Conservation (phyloP, 768 basidiomycete species). For the Boletus sensibilis region DNA sequence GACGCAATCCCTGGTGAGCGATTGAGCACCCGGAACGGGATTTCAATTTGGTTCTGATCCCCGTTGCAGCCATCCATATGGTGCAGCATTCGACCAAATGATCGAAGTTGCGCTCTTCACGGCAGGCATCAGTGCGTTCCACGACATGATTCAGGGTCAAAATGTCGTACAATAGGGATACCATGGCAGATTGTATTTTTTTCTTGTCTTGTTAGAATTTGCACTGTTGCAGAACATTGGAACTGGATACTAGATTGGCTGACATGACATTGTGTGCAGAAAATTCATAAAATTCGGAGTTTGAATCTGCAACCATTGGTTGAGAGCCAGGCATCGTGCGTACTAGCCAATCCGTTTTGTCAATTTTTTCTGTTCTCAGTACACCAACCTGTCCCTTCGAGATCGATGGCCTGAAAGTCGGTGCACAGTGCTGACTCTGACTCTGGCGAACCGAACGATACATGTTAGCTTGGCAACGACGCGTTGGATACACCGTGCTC, state of each 20-base stretch:
- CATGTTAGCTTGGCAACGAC: background rate
- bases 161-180: background rate
- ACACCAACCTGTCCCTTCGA: too few relatives aligned
- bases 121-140: background rate
- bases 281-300: too few relatives aligned
- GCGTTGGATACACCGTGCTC: background rate
- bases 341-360: too few relatives aligned
- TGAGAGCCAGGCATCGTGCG: too few relatives aligned
- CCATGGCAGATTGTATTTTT: background rate
- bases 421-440: background rate
- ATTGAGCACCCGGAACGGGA: background rate
- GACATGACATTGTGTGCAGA: too few relatives aligned
- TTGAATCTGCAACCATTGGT: too few relatives aligned
- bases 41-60: background rate
- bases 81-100: conserved; percentile 8
- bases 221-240: too few relatives aligned
- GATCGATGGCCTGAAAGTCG: too few relatives aligned
- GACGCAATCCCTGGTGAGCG: conserved; percentile 6
- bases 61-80: conserved; percentile 10
- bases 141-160: background rate
- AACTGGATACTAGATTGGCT: too few relatives aligned
- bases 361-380: too few relatives aligned
- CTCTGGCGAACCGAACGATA: background rate
- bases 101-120: background rate
- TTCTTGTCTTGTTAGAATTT: too few relatives aligned